Evolutionary conservation across 2,329 filamentous ascomycete genomes (phyloP).

Genomic region (Gliomastix tumulicola): DNA sequence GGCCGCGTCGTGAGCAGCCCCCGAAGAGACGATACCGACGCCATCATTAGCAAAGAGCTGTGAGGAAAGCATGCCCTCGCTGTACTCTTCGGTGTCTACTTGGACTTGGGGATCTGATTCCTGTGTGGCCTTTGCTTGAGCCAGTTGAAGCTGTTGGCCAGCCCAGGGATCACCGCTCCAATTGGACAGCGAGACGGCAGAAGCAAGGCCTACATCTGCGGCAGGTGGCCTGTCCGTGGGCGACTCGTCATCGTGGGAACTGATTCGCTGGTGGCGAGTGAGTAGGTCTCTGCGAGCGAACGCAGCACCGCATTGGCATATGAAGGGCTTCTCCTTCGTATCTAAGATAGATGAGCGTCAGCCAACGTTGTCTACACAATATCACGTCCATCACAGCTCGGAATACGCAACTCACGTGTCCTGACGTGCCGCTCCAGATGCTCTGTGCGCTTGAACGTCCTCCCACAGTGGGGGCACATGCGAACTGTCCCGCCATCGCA

Average conservation of each 20-base stretch:
- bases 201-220: conserved; percentile 14
- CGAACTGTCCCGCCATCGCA: conserved; percentile 10
- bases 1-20: too few relatives aligned
- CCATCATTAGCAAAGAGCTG: conserved; percentile 6
- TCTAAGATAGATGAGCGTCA: conserved; percentile 17
- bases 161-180: conserved; percentile 15
- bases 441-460: conserved; percentile 37
- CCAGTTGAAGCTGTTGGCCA: not conserved
- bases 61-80: too few relatives aligned
- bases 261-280: conserved; percentile 33
- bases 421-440: conserved; percentile 37
- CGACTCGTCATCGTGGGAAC: conserved; percentile 21
- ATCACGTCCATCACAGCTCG: not conserved
- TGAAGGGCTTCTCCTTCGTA: conserved; percentile 39
- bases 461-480: conserved; percentile 31
- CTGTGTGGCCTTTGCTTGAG: too few relatives aligned
- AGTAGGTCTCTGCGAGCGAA: conserved; percentile 36
- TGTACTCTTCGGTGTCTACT: too few relatives aligned
- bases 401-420: conserved; percentile 27
- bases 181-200: conserved; percentile 21
- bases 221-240: conserved; percentile 4
- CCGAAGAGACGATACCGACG: too few relatives aligned
- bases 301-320: conserved; percentile 34
- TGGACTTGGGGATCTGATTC: too few relatives aligned
- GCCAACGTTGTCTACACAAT: not conserved